Evolutionary conservation across 192 early-diverging fungal genomes (phyloP).

Genomic region (Backusella morwellensis): DNA sequence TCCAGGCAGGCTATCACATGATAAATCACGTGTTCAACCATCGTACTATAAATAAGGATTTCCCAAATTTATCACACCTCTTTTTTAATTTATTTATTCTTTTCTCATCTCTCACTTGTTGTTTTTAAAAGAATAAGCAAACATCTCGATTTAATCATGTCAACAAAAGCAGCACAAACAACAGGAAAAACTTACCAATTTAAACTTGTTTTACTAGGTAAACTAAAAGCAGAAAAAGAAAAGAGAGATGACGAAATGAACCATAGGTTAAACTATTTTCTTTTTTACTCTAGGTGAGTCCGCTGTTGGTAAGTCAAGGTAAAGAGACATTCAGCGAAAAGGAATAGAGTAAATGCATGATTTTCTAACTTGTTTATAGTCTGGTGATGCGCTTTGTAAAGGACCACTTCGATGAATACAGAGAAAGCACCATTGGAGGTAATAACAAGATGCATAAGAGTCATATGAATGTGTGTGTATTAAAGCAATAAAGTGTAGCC

Average conservation of each 20-base stretch:
- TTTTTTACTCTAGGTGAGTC: slow-evolving; percentile 47
- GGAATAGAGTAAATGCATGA: background rate
- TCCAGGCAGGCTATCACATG: background rate
- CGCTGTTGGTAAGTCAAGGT: slow-evolving; percentile 68
- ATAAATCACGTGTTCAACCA: background rate
- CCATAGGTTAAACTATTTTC: background rate
- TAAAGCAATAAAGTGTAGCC: slow-evolving; percentile 33
- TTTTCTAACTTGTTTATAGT: slow-evolving; percentile 32
- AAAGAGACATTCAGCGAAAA: slow-evolving; percentile 13
- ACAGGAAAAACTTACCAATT: slow-evolving; percentile 76
- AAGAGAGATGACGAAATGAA: slow-evolving; percentile 9
- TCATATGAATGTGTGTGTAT: background rate
- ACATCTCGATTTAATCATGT: background rate
- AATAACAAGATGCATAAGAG: background rate
- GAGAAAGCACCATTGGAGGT: slow-evolving; percentile 89
- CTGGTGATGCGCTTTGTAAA: slow-evolving; percentile 85
- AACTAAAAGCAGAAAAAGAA: background rate
- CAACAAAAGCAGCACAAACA: slow-evolving; percentile 2
- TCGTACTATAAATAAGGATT: background rate
- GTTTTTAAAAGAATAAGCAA: background rate
- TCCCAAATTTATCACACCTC: background rate
- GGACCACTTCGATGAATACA: slow-evolving; percentile 89
- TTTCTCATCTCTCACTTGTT: background rate
- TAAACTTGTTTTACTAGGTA: slow-evolving; percentile 93
- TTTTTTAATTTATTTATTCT: background rate